Evolutionary conservation across 2,329 filamentous ascomycete species (phyloP).

Genomic region (Tothia fuscella): DNA sequence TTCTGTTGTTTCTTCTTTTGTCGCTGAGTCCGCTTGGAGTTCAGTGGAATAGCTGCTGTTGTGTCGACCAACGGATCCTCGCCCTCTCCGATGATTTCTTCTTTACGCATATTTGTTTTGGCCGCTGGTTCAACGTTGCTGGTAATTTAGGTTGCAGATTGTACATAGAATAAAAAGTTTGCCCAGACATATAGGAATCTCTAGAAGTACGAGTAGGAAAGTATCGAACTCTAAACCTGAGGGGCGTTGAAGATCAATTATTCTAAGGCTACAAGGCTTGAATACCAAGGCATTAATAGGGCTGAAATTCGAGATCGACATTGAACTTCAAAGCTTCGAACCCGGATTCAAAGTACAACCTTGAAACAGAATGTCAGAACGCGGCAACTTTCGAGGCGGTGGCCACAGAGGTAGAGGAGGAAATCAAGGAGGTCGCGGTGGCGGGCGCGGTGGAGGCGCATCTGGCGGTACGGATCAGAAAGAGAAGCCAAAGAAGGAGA

Average conservation of each 20-base stretch:
- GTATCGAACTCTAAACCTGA: no score
- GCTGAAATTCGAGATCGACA: no score
- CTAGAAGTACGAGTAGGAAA: no score
- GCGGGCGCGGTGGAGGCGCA: slow-evolving; percentile 18
- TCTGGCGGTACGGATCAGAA: slow-evolving; percentile 31
- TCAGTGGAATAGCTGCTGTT: slow-evolving; percentile 37
- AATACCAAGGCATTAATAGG: no score
- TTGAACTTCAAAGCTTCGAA: no score
- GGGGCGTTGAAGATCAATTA: no score
- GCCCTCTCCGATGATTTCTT: slow-evolving; percentile 10
- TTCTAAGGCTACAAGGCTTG: no score
- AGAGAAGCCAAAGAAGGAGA: slow-evolving; percentile 93
- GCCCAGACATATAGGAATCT: no score
- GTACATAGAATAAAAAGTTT: no score
- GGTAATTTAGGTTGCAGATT: no score
- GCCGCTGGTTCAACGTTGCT: no score
- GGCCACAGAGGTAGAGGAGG: slow-evolving; percentile 28
- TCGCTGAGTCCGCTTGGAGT: slow-evolving; percentile 42
- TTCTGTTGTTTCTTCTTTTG: slow-evolving; percentile 32
- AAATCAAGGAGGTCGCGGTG: slow-evolving; percentile 21
- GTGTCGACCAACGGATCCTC: slow-evolving; percentile 37
- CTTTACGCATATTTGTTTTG: slow-evolving; percentile 6
- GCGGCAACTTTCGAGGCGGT: slow-evolving; percentile 39
- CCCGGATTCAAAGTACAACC: no score
- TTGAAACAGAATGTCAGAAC: slow-evolving; percentile 41